Evolutionary conservation across 1,284 basidiomycete genomes (phyloP).

Genomic region (Flammula alnicola): DNA sequence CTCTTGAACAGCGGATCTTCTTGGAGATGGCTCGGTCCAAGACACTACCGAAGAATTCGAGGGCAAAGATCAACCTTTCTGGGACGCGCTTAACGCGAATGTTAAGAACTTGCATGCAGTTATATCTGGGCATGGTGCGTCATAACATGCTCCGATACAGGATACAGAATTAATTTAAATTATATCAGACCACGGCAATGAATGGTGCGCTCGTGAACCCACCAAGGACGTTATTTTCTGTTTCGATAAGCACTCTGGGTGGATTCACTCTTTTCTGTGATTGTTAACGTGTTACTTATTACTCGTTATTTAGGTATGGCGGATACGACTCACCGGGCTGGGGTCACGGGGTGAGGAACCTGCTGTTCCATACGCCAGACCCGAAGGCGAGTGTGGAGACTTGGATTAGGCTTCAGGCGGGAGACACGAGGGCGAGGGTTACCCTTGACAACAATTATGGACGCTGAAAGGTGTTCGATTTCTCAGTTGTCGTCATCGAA

Average conservation of each 20-base stretch:
- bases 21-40: constrained; percentile 66
- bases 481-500: no score
- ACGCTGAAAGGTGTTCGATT: no score
- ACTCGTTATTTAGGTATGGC: constrained; percentile 62
- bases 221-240: constrained; percentile 67
- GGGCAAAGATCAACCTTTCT: constrained; percentile 61
- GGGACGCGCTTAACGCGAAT: constrained; percentile 60
- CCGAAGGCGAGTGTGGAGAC: constrained; percentile 53
- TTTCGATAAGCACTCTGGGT: constrained; percentile 76
- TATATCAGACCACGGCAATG: constrained; percentile 65
- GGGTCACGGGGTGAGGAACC: constrained; percentile 69
- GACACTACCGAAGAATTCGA: constrained; percentile 32
- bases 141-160: background rate
- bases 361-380: constrained; percentile 56
- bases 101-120: constrained; percentile 68
- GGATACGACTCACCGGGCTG: constrained; percentile 59
- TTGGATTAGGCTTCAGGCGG: constrained; percentile 64
- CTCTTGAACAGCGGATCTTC: constrained; percentile 47
- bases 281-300: background rate
- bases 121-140: constrained; percentile 67
- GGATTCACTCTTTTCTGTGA: constrained; percentile 23
- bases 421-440: constrained; percentile 47
- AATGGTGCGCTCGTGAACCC: constrained; percentile 72
- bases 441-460: constrained; percentile 36
- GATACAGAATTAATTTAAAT: background rate